phyloP scores from a whole-genome alignment of 2,329 filamentous ascomycete species.

The Penicillium sp. region DNA sequence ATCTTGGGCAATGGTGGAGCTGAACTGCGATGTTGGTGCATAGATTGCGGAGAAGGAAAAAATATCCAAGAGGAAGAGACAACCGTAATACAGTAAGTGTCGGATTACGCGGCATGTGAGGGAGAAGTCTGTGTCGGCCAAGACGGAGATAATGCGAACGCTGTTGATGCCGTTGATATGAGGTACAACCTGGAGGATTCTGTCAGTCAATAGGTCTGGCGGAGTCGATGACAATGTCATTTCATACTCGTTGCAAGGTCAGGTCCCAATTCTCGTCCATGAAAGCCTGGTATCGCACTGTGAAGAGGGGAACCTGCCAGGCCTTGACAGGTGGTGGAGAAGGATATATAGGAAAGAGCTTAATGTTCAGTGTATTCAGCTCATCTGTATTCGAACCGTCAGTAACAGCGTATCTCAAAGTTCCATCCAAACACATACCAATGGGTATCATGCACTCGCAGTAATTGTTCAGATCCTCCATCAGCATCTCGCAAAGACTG shows the following conservation, averaged over 20 bases:
- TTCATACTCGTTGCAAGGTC: constrained; percentile 49
- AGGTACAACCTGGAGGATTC: constrained; percentile 61
- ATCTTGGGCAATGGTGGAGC: constrained; percentile 71
- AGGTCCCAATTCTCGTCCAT: constrained; percentile 57
- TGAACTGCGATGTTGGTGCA: constrained; percentile 74
- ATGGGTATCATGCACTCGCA: constrained; percentile 98
- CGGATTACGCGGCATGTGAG: constrained; percentile 83
- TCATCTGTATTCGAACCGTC: constrained; percentile 60
- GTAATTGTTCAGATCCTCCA: constrained; percentile 95
- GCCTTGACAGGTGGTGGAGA: constrained; percentile 74
- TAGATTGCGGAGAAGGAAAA: constrained; percentile 95
- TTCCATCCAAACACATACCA: constrained; percentile 53
- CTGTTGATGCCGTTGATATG: constrained; percentile 90
- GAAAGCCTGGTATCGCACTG: constrained; percentile 54
- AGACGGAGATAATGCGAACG: constrained; percentile 78
- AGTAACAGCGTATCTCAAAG: constrained; percentile 5
- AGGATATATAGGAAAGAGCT: constrained; percentile 81
- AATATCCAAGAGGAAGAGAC: constrained; percentile 84
- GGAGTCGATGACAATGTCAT: background rate
- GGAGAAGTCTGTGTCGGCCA: constrained; percentile 81
- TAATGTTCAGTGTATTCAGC: constrained; percentile 92
- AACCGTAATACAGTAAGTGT: constrained; percentile 91
- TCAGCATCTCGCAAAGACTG: constrained; percentile 76
- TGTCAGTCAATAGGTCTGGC: background rate
- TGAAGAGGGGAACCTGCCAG: constrained; percentile 86